Evolutionary conservation across 345 rosid species (phyloP).

Genomic region (Microthlaspi erraticum): DNA sequence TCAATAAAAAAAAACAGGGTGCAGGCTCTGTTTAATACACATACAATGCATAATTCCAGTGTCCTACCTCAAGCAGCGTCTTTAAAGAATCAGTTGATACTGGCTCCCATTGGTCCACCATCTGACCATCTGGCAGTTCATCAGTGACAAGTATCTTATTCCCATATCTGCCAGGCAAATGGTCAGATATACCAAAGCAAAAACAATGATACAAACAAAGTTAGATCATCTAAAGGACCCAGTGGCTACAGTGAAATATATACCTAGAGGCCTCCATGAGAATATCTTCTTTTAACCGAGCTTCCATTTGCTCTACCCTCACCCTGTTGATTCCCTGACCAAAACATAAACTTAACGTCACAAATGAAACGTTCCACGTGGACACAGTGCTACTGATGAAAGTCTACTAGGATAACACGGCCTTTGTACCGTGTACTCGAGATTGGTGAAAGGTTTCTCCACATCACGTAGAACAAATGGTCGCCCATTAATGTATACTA

Average conservation of each 20-base stretch:
- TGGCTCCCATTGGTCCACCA: slow-evolving; percentile 99
- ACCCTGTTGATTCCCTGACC: slow-evolving; percentile 85
- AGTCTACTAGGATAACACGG: slow-evolving; percentile 12
- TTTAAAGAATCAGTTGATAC: slow-evolving; percentile 84
- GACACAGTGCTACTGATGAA: neutral
- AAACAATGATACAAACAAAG: slow-evolving; percentile 22
- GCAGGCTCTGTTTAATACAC: slow-evolving; percentile 17
- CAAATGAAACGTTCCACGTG: slow-evolving; percentile 16
- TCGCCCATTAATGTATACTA: slow-evolving; percentile 87
- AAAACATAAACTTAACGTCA: slow-evolving; percentile 29
- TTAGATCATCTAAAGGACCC: slow-evolving; percentile 30
- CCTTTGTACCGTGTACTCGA: slow-evolving; percentile 82
- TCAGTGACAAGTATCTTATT: slow-evolving; percentile 98
- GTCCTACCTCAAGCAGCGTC: slow-evolving; percentile 84
- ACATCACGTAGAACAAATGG: slow-evolving; percentile 98
- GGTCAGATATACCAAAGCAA: slow-evolving; percentile 27
- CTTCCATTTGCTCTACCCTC: slow-evolving; percentile 97
- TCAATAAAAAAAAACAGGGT: slow-evolving; percentile 22
- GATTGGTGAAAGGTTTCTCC: slow-evolving; percentile 95
- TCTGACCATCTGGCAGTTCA: slow-evolving; percentile 98
- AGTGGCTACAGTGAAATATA: slow-evolving; percentile 1
- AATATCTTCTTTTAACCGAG: slow-evolving; percentile 88
- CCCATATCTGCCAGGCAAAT: slow-evolving; percentile 74
- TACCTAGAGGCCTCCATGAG: slow-evolving; percentile 91
- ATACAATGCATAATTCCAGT: slow-evolving; percentile 13